Conservation (phyloP, 1,139 yeast genomes). For the Yamadazyma buinensis region DNA sequence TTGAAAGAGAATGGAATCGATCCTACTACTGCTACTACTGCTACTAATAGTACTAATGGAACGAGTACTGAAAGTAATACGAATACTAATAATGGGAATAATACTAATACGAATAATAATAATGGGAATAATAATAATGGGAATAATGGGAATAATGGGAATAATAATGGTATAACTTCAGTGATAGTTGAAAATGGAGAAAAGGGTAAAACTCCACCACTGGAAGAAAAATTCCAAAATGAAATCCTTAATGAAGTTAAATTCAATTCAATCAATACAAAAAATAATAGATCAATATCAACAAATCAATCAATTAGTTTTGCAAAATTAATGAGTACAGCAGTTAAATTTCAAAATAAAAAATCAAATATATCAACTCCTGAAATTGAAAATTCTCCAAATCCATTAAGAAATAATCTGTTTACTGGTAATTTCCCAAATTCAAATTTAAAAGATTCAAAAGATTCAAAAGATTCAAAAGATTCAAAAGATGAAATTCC, state of each 20-base stretch:
- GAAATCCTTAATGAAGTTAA: conserved; percentile 12
- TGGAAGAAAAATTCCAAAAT: conserved; percentile 9
- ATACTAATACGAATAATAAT: no score
- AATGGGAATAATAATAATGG: no score
- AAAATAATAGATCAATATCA: conserved; percentile 4
- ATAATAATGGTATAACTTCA: neutral
- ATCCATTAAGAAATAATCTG: neutral
- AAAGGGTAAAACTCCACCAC: neutral
- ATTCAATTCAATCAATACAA: conserved; percentile 8
- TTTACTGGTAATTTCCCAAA: no score
- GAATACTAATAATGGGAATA: no score
- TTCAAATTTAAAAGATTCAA: neutral
- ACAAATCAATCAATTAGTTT: conserved; percentile 46
- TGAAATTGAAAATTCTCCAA: conserved; percentile 12
- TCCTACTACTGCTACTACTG: conserved; percentile 5
- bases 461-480: neutral
- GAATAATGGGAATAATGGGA: no score
- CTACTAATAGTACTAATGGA: no score
- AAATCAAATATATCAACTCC: conserved; percentile 14
- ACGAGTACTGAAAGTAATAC: no score
- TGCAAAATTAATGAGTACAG: conserved; percentile 72
- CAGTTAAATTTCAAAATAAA: conserved; percentile 55
- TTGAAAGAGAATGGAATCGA: conserved; percentile 42
- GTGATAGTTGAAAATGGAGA: neutral
- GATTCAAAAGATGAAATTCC: conserved; percentile 15